Percentiles rank a stretch among this genome's conserved stretches.
These are phyloP conservation scores for Clathrus columnatus DNA, from an alignment of 768 basidiomycete genomes.

Conservation along the genomic window DNA sequence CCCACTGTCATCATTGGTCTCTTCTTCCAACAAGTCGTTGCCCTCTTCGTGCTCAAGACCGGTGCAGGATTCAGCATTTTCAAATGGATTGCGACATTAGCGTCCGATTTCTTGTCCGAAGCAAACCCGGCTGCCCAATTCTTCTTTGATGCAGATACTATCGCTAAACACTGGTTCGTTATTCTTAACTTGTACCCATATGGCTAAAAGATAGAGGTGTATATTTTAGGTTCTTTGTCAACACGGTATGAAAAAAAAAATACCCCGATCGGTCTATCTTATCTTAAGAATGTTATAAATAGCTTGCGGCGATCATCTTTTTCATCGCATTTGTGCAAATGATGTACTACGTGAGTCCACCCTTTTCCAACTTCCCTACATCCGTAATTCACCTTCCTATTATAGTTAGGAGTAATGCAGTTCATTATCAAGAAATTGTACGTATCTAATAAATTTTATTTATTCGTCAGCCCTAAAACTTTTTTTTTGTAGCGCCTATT, in stretches of 20 bases:
- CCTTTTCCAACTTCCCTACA: not conserved
- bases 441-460: conserved; percentile 17
- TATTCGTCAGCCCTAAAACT: not conserved
- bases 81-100: conserved; percentile 71
- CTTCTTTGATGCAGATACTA: conserved; percentile 68
- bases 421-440: conserved; percentile 85
- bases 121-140: conserved; percentile 64
- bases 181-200: conserved; percentile 17
- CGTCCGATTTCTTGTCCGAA: conserved; percentile 68
- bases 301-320: conserved; percentile 80
- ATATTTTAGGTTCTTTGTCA: conserved; percentile 12
- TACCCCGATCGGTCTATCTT: conserved; percentile 2
- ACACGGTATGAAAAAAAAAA: too few relatives aligned
- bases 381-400: not conserved
- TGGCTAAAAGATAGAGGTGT: conserved; percentile 8
- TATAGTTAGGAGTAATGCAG: conserved; percentile 76
- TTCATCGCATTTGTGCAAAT: conserved; percentile 91
- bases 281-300: not conserved
- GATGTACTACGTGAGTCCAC: conserved; percentile 58
- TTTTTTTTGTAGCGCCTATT: conserved; percentile 55
- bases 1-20: conserved; percentile 84
- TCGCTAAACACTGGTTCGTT: conserved; percentile 68
- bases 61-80: conserved; percentile 78
- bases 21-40: conserved; percentile 76
- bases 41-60: conserved; percentile 83